Evolutionary conservation across 2,329 filamentous ascomycete genomes (phyloP), one percentile per base, ranked within the genome.

Genomic region (Coniochaeta sp.): DNA sequence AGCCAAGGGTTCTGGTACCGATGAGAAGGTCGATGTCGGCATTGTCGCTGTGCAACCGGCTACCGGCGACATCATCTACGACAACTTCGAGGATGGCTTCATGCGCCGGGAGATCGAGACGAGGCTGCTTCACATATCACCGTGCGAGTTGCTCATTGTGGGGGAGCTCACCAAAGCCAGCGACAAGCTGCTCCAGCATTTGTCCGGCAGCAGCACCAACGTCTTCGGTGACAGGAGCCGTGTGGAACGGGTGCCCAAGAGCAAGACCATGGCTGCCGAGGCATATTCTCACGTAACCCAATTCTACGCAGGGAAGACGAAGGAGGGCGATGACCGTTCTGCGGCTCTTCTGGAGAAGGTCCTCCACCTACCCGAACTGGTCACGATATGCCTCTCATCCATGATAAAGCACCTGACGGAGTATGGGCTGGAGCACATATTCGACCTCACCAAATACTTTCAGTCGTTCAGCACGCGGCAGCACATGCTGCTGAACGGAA

Each of bases 81-180:
- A 99, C 63, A 85, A 86, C 53, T 99, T 99, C 60, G 90, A 97
- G 60, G 94, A 99, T 63, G 91, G 92, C 2, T 97, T 97, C 70
- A 96, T 99, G 92, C 80, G 94, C 48, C 91, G 86, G 61, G 94
- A 99, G 65, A 87, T 99, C 30, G 94, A 99, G 71, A 99, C 94
- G 0, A 77, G 94, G n/a, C 73, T 99, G 24, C 74, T 99, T 27
- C 94, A 99, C 65, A 95, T 99, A 58, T 90, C 92, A 0, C 94
- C 94, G 0, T 96, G 91, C 69, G 94, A 99, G 67, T 90, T 99
- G 55, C 76, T 99, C 28, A 87, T 99, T 40, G 89, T 99, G 1
- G 94, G 94, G 13, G 84, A 94, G 13, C 79, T 97, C 13, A 94
- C 91, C 1, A 91, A 87, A 61, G 89, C 90, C 1, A 96, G 91